Percentiles rank a stretch among this genome's conserved stretches.
These are phyloP conservation scores for Fusarium sp. DNA, from an alignment of 2,329 filamentous ascomycete species.

Conservation along the genomic window DNA sequence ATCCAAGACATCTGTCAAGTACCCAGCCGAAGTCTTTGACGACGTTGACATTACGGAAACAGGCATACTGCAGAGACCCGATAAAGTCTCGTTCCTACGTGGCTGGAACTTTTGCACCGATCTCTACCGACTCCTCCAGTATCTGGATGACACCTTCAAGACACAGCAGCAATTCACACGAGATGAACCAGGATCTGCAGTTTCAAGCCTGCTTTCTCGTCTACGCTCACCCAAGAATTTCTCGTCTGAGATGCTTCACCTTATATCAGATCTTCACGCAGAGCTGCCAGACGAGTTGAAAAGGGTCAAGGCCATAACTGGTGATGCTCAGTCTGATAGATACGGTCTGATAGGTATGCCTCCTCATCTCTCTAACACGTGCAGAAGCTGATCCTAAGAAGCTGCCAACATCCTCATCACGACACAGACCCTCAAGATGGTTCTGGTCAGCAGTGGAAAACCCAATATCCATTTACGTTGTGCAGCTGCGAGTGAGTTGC, in stretches of 20 bases:
- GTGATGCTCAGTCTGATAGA: not conserved
- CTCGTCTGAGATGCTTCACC: not conserved
- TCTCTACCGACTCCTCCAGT: not conserved
- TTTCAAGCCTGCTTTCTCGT: not conserved
- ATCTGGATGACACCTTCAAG: not conserved
- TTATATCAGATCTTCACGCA: not conserved
- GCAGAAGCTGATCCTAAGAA: not conserved
- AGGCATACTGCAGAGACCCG: not conserved
- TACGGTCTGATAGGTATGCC: not conserved
- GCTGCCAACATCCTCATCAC: not conserved
- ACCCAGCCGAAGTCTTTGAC: not conserved
- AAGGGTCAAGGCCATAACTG: not conserved
- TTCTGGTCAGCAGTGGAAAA: not conserved
- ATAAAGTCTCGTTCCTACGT: not conserved
- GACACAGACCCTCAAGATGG: not conserved
- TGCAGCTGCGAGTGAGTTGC: not conserved
- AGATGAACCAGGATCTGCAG: not conserved
- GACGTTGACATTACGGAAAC: not conserved
- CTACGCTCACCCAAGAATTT: not conserved
- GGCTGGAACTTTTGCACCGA: not conserved
- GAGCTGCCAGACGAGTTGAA: not conserved
- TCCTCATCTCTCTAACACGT: not conserved
- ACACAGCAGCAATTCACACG: not conserved
- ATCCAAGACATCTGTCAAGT: not conserved
- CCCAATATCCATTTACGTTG: not conserved